Evolutionary conservation across 495 filamentous ascomycete species (phyloP).

Genomic region (Thermothielavioides terrestris): DNA sequence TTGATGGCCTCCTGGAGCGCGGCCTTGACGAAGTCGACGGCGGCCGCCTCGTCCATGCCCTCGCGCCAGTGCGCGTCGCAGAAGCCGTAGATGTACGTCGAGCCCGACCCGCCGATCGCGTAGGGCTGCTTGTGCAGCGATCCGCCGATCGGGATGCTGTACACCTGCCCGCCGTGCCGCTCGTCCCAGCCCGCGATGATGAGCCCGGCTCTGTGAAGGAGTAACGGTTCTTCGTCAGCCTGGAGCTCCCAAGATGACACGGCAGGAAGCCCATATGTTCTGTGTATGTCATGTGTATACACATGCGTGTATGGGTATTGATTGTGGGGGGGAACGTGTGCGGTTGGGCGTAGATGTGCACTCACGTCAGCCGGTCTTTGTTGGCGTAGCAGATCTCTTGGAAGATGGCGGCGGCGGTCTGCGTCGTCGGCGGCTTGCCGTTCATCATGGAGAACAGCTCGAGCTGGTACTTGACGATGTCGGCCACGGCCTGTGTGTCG

Average conservation of each 20-base stretch:
- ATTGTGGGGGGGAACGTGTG: background rate
- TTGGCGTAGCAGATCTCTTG: slow-evolving; percentile 97
- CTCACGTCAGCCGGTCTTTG: slow-evolving; percentile 80
- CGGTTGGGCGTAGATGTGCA: background rate
- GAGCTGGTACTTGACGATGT: slow-evolving; percentile 94
- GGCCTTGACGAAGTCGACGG: slow-evolving; percentile 86
- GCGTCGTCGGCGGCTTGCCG: slow-evolving; percentile 80
- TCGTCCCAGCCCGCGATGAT: slow-evolving; percentile 96
- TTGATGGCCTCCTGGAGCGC: slow-evolving; percentile 90
- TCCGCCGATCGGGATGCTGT: slow-evolving; percentile 91
- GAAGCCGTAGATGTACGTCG: slow-evolving; percentile 98
- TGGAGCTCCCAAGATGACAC: too few species aligned
- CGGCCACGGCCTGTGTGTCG: slow-evolving; percentile 94
- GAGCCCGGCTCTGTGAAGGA: slow-evolving; percentile 66
- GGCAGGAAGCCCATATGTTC: too few species aligned
- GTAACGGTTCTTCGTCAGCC: slow-evolving; percentile 23
- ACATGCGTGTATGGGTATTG: too few species aligned
- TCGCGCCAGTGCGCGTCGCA: slow-evolving; percentile 96
- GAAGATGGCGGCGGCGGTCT: slow-evolving; percentile 88
- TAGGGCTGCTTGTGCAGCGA: slow-evolving; percentile 97
- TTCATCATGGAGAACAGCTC: slow-evolving; percentile 85
- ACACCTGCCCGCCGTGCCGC: slow-evolving; percentile 89
- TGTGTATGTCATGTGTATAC: too few species aligned
- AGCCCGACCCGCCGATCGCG: slow-evolving; percentile 91
- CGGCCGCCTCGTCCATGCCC: slow-evolving; percentile 86